phyloP scores from a whole-genome alignment of 2,329 filamentous ascomycete genomes.

The Penicillium sp. region DNA sequence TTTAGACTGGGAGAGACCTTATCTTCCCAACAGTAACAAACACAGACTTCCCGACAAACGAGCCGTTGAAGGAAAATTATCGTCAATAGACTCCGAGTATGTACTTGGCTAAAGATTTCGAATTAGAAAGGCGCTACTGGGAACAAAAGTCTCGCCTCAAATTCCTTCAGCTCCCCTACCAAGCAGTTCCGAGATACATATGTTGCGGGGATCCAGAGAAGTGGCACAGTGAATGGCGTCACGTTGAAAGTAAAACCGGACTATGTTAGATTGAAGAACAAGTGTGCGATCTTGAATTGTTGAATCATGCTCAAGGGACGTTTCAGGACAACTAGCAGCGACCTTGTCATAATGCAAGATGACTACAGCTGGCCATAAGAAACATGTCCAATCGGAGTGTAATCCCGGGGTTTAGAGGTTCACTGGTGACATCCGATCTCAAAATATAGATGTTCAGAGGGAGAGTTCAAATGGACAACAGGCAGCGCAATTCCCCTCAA shows the following conservation, averaged over 20 bases:
- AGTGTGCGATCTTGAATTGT: neutral
- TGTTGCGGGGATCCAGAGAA: neutral
- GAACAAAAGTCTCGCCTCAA: no score
- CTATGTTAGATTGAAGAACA: neutral
- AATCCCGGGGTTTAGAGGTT: neutral
- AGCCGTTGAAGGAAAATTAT: no score
- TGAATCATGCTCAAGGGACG: no score
- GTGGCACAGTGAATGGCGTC: neutral
- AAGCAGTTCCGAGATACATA: no score
- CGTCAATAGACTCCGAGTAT: no score
- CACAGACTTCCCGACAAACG: no score
- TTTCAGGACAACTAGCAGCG: neutral
- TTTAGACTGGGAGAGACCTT: no score
- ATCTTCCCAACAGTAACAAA: no score
- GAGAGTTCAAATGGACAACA: no score
- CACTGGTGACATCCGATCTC: neutral
- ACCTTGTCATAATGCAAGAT: neutral
- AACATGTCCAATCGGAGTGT: neutral
- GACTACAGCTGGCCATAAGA: neutral
- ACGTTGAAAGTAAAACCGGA: neutral
- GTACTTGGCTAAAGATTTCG: no score
- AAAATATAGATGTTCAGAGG: neutral
- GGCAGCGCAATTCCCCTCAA: no score
- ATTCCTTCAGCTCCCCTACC: neutral
- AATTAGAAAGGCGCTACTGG: no score